Percentiles rank a stretch among this genome's conserved stretches.
Evolutionary conservation across 2,329 filamentous ascomycete species (phyloP).

Genomic region (Penicillium thymicola): DNA sequence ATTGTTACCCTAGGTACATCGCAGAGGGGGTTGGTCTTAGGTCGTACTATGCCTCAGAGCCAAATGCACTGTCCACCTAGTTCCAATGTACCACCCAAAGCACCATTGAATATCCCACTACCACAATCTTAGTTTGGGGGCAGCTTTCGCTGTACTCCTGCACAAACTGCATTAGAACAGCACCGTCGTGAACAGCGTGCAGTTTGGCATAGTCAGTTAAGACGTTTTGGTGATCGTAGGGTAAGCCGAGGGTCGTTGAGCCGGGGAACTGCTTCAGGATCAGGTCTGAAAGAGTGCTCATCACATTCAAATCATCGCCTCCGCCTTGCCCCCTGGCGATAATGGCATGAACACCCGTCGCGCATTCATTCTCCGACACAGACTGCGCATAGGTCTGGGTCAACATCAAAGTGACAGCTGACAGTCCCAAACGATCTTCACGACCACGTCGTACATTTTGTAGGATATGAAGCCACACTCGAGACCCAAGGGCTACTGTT

Average conservation of each 20-base stretch:
- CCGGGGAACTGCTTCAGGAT: conserved; percentile 22
- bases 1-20: background rate
- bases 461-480: background rate
- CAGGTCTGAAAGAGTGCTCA: conserved; percentile 21
- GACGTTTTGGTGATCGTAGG: conserved; percentile 18
- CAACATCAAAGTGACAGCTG: background rate
- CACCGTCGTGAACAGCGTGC: conserved; percentile 14
- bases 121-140: conserved; percentile 20
- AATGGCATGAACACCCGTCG: conserved; percentile 22
- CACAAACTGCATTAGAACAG: conserved; percentile 22
- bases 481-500: background rate
- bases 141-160: conserved; percentile 19
- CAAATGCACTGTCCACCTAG: background rate
- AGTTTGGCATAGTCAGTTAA: conserved; percentile 11
- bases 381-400: conserved; percentile 10
- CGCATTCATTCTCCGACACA: conserved; percentile 14
- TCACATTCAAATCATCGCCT: conserved; percentile 24
- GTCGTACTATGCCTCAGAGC: background rate
- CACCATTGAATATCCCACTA: conserved; percentile 25
- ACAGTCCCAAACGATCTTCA: conserved; percentile 9
- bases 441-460: conserved; percentile 7
- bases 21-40: background rate
- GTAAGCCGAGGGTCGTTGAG: conserved; percentile 20
- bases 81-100: background rate
- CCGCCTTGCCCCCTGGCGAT: conserved; percentile 21